Evolutionary conservation across 768 basidiomycete species (phyloP), one percentile per base, ranked within the genome.

Genomic region (Harrya chromipes): DNA sequence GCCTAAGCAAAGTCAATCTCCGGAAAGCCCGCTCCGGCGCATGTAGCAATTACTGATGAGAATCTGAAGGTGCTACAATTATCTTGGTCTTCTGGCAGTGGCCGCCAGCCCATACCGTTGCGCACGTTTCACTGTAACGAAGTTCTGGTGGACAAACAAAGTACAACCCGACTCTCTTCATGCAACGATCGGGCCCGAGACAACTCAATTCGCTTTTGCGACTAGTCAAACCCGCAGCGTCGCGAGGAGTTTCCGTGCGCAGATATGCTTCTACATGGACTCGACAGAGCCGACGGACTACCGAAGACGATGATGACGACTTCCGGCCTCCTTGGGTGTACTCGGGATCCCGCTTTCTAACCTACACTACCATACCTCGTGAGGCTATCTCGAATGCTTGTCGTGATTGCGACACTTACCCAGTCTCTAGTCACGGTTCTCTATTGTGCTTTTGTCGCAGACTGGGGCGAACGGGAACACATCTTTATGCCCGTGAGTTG

Each of bases 381-480:
- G 64, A 54, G 73, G 39, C 47, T 27, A 14, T 21, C 53, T 38
- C n/a, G 26, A 51, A 39, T 21, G 17, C 19, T 9, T 41, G 7
- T 24, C 8, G 17, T 12, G 16, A 34, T 26, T 13, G 26, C 35
- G 34, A 46, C 9, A 16, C 45, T 53, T 36, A 64, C 29, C 0
- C 43, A 34, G 23, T n/a, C 13, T 51, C 37, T 55, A 87, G 84
- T 70, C 20, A 68, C 76, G n/a, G 61, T 72, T 14, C 34, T 81
- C 4, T 87, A 87, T 53, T 75, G 75, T 3, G 70, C 83, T 19
- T 83, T 87, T 61, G 65, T 82, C 48, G 77, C 79, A 43, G 83
- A 87, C 62, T 87, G 80, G 64, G 85, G 85, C 4, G 80, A 84
- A n/a, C 70, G 73, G 40, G 85, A 87, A 20, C 84, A 87, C 62